Evolutionary conservation across 768 basidiomycete genomes (phyloP).

Genomic region (Russula lepida): DNA sequence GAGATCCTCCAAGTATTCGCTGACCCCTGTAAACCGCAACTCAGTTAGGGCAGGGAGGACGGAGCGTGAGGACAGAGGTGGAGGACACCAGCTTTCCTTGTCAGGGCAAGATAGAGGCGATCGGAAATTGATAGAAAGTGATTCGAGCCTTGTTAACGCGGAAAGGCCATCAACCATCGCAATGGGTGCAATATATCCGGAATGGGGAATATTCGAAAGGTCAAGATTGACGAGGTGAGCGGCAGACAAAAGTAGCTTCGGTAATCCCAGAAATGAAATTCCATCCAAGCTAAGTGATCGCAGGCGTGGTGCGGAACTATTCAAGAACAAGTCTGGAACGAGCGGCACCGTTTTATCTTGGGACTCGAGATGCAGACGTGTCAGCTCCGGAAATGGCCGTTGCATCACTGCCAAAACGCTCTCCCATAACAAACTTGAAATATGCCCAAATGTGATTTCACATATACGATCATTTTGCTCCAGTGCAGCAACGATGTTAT

Average conservation of each 20-base stretch:
- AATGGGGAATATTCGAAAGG: neutral
- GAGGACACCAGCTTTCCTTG: no score
- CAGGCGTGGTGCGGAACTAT: neutral
- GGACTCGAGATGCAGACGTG: neutral
- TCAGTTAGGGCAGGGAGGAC: neutral
- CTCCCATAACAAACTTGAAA: neutral
- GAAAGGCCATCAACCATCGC: neutral
- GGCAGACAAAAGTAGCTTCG: neutral
- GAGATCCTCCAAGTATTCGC: neutral
- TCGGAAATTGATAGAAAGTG: no score
- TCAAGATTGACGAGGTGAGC: neutral
- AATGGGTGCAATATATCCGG: neutral
- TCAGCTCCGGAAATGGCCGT: neutral
- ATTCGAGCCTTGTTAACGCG: neutral
- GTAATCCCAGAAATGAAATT: neutral
- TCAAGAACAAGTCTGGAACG: neutral
- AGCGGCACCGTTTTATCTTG: neutral
- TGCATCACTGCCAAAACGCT: neutral
- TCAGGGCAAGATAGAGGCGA: no score
- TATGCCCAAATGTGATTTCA: neutral
- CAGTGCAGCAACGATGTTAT: neutral
- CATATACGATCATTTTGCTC: neutral
- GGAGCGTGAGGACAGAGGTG: no score
- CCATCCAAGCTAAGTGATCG: neutral
- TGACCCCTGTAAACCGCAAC: neutral